phyloP scores from a whole-genome alignment of 2,329 filamentous ascomycete genomes.

The Knoxdaviesia proteae region DNA sequence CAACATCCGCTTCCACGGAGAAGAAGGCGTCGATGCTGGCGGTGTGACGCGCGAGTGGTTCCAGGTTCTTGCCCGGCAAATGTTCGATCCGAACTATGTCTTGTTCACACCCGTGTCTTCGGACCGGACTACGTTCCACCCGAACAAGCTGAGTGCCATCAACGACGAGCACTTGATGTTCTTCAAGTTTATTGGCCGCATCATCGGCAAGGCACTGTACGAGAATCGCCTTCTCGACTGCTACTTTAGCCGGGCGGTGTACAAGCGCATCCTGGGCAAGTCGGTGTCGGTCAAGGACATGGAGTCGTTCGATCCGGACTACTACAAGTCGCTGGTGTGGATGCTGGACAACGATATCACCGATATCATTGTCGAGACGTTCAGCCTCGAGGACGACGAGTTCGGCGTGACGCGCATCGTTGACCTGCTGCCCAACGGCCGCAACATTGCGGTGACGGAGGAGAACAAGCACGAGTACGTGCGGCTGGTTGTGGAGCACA shows the following conservation, averaged over 20 bases:
- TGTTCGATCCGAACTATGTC: constrained; percentile 97
- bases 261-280: constrained; percentile 91
- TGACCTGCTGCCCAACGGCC: constrained; percentile 71
- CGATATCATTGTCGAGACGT: constrained; percentile 90
- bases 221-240: constrained; percentile 91
- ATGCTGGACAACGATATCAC: constrained; percentile 98
- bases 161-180: constrained; percentile 93
- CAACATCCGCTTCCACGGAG: constrained; percentile 89
- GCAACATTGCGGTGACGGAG: constrained; percentile 83
- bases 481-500: constrained; percentile 82
- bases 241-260: constrained; percentile 96
- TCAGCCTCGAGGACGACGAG: constrained; percentile 81
- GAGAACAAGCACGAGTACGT: constrained; percentile 99
- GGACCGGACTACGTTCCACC: constrained; percentile 95
- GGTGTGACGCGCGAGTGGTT: constrained; percentile 98
- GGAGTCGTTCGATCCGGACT: constrained; percentile 95
- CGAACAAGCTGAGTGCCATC: constrained; percentile 80
- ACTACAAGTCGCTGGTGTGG: constrained; percentile 97
- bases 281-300: constrained; percentile 96
- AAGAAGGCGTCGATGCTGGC: constrained; percentile 94
- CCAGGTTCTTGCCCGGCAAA: constrained; percentile 86
- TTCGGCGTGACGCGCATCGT: constrained; percentile 80
- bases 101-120: constrained; percentile 93
- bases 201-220: constrained; percentile 95
- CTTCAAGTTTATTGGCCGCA: constrained; percentile 97